Evolutionary conservation across 306 rosid genomes (phyloP), one percentile per base, ranked within the genome.

Genomic region (Luffa aegyptiaca): DNA sequence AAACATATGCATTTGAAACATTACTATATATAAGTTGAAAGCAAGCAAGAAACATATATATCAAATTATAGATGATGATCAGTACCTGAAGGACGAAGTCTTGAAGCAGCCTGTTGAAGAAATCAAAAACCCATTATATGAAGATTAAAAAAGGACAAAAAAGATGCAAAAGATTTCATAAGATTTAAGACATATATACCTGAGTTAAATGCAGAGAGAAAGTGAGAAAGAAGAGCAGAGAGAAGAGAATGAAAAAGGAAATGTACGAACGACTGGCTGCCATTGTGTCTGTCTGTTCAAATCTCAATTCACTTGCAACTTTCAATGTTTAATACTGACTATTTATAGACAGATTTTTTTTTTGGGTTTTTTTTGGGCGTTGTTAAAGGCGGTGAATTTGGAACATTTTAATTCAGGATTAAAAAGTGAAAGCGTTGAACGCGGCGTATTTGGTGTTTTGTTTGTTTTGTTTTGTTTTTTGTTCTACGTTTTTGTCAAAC

Each of bases 171-270:
- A n/a, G n/a, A n/a, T n/a, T n/a, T 33, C 3, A 26, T 26, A 26
- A 26, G 31, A 26, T 26, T 26, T 26, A 26, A 26, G 31, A 26
- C 0, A 26, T 26, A n/a, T 3, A 77, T 84, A 90, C 98, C 97
- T 92, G 80, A 63, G 91, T 85, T 3, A 88, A 78, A 58, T 66
- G 76, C 39, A 71, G 35, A 11, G 93, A 90, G 87, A 90, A 72
- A 70, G 94, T 35, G 80, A 90, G 79, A 73, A 94, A 39, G 75
- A 92, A 81, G 84, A 94, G 90, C 73, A 94, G 63, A 76, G 92
- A 87, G 53, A 90, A 42, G 53, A 84, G 56, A 36, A 91, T 39
- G 20, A 90, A 44, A 75, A 85, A 37, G 74, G 85, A 68, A 53
- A 20, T 83, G 86, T 52, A 84, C 20, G 88, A 75, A 82, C 86